phyloP scores from a whole-genome alignment of 345 rosid genomes.

The Hibiscus trionum region DNA sequence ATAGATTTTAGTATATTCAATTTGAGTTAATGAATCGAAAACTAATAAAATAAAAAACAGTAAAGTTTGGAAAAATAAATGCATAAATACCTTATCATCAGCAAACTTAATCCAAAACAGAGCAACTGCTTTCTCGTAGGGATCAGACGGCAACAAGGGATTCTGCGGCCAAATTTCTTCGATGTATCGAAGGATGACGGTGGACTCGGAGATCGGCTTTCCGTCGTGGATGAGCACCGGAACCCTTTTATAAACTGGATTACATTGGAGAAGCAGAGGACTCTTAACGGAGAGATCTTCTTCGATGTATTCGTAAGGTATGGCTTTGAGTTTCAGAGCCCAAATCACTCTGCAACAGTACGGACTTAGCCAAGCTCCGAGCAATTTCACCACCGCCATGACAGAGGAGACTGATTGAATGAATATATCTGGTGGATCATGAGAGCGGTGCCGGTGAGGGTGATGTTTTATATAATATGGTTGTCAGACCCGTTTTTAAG shows the following conservation, averaged over 20 bases:
- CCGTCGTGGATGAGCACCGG: conserved; percentile 35
- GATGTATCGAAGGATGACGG: conserved; percentile 24
- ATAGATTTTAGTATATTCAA: too few relatives aligned
- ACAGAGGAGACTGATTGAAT: neutral
- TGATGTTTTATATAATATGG: too few relatives aligned
- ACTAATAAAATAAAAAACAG: too few relatives aligned
- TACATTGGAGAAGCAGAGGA: conserved; percentile 14
- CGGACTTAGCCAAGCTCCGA: conserved; percentile 25
- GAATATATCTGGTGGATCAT: too few relatives aligned
- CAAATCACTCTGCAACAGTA: conserved; percentile 21
- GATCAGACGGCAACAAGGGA: conserved; percentile 21
- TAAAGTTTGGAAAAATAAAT: too few relatives aligned
- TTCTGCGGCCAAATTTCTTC: conserved; percentile 28
- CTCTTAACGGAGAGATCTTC: conserved; percentile 26
- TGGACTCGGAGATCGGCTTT: conserved; percentile 28
- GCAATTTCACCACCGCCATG: conserved; percentile 25
- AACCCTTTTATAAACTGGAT: conserved; percentile 23
- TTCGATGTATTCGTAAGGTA: conserved; percentile 20
- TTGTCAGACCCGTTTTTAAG: too few relatives aligned
- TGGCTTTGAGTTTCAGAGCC: conserved; percentile 27
- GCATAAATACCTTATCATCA: conserved; percentile 20
- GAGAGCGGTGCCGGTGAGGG: too few relatives aligned
- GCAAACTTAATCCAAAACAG: conserved; percentile 27
- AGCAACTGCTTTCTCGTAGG: conserved; percentile 21
- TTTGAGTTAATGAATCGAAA: too few relatives aligned